These are phyloP conservation scores for Prosopis cineraria DNA, from an alignment of 306 rosid species.

Conservation along the genomic window DNA sequence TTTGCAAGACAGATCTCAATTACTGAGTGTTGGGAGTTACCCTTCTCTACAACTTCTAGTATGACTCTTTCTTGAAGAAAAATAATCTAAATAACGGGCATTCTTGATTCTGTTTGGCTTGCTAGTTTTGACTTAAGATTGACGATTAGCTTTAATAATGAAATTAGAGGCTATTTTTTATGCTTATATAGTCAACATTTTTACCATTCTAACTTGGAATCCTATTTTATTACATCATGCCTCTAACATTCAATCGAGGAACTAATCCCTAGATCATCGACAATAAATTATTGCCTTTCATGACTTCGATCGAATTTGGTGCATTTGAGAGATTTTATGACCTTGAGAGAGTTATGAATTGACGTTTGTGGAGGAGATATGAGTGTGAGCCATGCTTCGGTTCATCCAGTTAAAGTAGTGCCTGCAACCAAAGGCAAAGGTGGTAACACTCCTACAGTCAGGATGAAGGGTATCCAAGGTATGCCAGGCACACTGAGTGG, in stretches of 20 bases:
- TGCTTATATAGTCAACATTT: neutral
- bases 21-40: neutral
- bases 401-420: constrained; percentile 75
- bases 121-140: constrained; percentile 18
- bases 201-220: neutral
- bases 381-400: constrained; percentile 85
- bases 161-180: neutral
- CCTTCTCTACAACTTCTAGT: neutral
- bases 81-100: neutral
- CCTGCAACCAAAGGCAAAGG: constrained; percentile 52
- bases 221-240: neutral
- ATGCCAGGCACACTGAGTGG: constrained; percentile 96
- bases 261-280: neutral
- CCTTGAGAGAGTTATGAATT: constrained; percentile 41
- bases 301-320: constrained; percentile 37
- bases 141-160: neutral
- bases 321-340: neutral
- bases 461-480: constrained; percentile 88
- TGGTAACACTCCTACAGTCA: constrained; percentile 57
- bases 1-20: neutral
- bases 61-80: neutral
- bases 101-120: constrained; percentile 25
- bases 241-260: neutral
- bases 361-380: constrained; percentile 56
- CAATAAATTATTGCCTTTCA: constrained; percentile 1